These are phyloP conservation scores for Lentinula boryana DNA, from an alignment of 768 basidiomycete species.

Conservation along the genomic window DNA sequence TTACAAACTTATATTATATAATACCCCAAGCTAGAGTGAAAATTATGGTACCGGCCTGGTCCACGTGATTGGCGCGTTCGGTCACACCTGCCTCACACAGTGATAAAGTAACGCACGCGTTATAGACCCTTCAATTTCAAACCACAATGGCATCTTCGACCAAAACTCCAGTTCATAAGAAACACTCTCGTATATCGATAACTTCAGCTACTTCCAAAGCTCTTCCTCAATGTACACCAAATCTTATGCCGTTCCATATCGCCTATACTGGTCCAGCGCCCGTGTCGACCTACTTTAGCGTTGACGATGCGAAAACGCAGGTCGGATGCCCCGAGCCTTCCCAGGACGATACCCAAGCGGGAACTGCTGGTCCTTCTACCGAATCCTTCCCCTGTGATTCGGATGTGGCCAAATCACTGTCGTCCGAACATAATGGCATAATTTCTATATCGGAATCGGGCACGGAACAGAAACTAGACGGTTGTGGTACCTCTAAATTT, in stretches of 20 bases:
- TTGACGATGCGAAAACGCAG: slow-evolving; percentile 34
- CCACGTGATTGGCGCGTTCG: background rate
- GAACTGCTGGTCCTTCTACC: background rate
- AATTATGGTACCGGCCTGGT: no score
- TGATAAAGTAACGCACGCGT: no score
- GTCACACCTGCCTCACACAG: no score
- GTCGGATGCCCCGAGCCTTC: slow-evolving; percentile 18
- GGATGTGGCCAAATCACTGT: background rate
- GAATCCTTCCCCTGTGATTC: background rate
- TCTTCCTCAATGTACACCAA: slow-evolving; percentile 38
- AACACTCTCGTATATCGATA: background rate
- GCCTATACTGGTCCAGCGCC: slow-evolving; percentile 65
- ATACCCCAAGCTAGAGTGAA: no score
- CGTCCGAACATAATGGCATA: background rate
- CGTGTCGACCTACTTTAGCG: slow-evolving; percentile 67
- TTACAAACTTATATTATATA: no score
- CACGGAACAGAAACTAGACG: background rate
- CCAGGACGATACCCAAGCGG: slow-evolving; percentile 1
- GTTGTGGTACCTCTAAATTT: background rate
- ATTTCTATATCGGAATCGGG: background rate
- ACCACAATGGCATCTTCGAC: background rate
- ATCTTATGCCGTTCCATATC: slow-evolving; percentile 83
- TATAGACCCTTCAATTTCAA: background rate
- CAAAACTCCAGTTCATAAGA: background rate
- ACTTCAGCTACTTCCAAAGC: background rate